A percentile compares a stretch with the other conserved stretches of the same genome.
These are phyloP conservation scores for Phytophthora pisi DNA, from an alignment of 352 stramenopile genomes.

Conservation along the genomic window DNA sequence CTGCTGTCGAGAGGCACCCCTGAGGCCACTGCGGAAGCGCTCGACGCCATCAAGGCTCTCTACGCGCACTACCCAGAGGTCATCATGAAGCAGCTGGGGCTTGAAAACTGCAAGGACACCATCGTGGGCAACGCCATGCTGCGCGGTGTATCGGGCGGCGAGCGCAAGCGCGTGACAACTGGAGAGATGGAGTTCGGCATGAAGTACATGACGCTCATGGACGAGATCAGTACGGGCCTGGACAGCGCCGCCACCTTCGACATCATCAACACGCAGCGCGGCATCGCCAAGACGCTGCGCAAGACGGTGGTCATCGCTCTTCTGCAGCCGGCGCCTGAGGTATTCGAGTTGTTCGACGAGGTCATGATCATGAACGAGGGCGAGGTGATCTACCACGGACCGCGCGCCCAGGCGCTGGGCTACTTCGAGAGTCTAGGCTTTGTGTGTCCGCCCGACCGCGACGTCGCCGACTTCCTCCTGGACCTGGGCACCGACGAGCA, in stretches of 20 bases:
- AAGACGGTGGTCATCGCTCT: constrained; percentile 63
- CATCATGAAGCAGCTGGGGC: too few species aligned
- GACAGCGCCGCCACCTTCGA: constrained; percentile 11
- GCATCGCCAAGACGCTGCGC: constrained; percentile 26
- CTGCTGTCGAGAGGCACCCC: too few species aligned
- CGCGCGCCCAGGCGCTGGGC: constrained; percentile 38
- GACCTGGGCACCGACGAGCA: constrained; percentile 41
- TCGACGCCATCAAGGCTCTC: too few species aligned
- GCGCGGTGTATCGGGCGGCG: constrained; percentile 71
- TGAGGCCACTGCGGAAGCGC: too few species aligned
- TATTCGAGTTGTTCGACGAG: constrained; percentile 59
- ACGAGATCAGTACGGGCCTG: constrained; percentile 8
- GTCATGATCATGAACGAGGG: constrained; percentile 56
- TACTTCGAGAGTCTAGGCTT: constrained; percentile 80
- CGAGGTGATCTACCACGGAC: constrained; percentile 51
- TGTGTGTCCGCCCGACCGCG: constrained; percentile 33
- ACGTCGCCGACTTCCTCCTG: constrained; percentile 40
- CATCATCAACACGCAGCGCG: constrained; percentile 49
- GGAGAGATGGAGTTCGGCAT: constrained; percentile 85
- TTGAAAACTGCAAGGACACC: constrained; percentile 54
- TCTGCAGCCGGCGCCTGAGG: constrained; percentile 28
- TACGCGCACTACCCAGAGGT: too few species aligned
- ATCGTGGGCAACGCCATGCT: constrained; percentile 64
- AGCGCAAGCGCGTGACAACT: constrained; percentile 62
- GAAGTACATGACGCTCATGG: constrained; percentile 45